A percentile compares a stretch with the other conserved stretches of the same genome.
Evolutionary conservation across 2,329 filamentous ascomycete genomes (phyloP).

Genomic region (Pseudopithomyces chartarum): DNA sequence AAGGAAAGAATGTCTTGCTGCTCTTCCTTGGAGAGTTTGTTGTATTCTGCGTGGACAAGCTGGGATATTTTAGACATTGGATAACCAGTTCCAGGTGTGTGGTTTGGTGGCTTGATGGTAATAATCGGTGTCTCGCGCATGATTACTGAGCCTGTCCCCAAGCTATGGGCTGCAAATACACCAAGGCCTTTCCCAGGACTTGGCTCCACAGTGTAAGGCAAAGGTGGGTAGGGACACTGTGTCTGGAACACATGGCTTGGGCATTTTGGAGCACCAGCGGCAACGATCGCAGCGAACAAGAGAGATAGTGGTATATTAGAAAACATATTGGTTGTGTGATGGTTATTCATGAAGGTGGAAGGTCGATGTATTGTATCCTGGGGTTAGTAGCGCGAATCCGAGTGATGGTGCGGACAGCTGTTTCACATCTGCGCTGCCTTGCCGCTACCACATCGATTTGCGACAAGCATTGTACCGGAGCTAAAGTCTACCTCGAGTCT

Average conservation of each 20-base stretch:
- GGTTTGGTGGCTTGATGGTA: conserved; percentile 32
- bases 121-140: conserved; percentile 49
- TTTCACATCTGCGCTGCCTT: conserved; percentile 9
- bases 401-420: conserved; percentile 5
- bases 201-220: conserved; percentile 31
- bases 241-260: conserved; percentile 7
- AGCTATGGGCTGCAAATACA: conserved; percentile 43
- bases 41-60: conserved; percentile 31
- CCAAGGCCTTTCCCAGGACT: conserved; percentile 50
- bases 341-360: background rate
- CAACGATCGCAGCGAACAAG: background rate
- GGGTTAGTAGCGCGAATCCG: background rate
- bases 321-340: background rate
- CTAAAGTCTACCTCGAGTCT: background rate
- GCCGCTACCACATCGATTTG: conserved; percentile 1
- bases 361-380: background rate
- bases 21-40: conserved; percentile 19
- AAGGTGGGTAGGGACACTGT: conserved; percentile 29
- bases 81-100: conserved; percentile 31
- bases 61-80: conserved; percentile 26
- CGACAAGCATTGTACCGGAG: background rate
- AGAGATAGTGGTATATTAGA: background rate
- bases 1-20: conserved; percentile 35
- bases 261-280: conserved; percentile 17
- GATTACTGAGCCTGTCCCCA: conserved; percentile 46